Base-by-base conservation (phyloP, 257 asterid species). In the Penstemon davidsonii region DNA sequence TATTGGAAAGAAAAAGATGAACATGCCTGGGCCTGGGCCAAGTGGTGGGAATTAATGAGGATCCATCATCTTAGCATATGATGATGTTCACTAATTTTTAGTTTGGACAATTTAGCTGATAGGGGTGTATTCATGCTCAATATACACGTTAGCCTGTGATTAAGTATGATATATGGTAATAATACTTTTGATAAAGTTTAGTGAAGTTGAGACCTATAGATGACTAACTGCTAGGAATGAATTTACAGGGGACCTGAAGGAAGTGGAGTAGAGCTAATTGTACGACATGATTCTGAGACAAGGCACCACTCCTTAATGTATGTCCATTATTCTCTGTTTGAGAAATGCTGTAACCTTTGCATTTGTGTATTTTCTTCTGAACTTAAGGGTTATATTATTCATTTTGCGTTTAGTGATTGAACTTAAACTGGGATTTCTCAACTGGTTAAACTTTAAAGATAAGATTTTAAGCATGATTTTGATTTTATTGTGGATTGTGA, bases 181-280 rank as follows among this genome's bases (percentile, higher is more conserved):
- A 12, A n/a, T 18, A 19, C 37, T 12, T 46, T 12, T 61, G 45
- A 18, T 53, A 55, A 43, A 4, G 46, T 33, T 54, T 52, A 9
- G 11, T 71, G 53, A 49, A 72, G 13, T 67, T 36, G 68, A 64
- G 69, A 62, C 60, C 63, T 69, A 8, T 60, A 38, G 47, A 66
- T 74, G 71, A 80, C 70, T 69, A 25, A 67, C 72, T 56, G 36
- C 47, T 55, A 12, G 72, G 64, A 66, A 57, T 76, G 72, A 66
- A 76, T 81, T 68, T 74, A 75, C 87, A 94, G 99, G 87, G 99
- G 99, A 72, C 85, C 96, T 50, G 99, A 91, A 82, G 99, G 96
- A 83, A 94, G 91, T 78, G 75, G 71, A 67, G 96, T 94, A 73
- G 89, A 88, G 66, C 81, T 94, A 58, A 67, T 80, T 64, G 79